Evolutionary conservation across 75 land plant genomes (phyloP), one percentile per base, ranked within the genome.

Genomic region (Cunninghamia lanceolata): DNA sequence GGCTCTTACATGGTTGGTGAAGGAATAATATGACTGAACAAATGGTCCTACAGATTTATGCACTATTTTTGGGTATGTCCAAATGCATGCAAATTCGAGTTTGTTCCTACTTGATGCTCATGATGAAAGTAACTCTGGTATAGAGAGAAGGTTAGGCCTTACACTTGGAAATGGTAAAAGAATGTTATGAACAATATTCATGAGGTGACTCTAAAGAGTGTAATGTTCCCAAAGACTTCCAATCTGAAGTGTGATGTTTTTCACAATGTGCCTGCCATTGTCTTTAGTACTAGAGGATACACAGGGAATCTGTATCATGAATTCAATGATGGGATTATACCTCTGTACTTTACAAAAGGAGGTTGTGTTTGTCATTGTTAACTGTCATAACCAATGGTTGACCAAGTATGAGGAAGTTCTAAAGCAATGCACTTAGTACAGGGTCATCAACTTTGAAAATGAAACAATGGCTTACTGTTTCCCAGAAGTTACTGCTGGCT

Each of bases 321-420:
- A 42, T 91, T 94, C 78, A 28, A 89, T 81, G 94, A 94, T 56
- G 95, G 94, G 25, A 88, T 92, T 30, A 88, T 94, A 54, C 94
- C 95, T 32, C 89, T 94, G 54, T 94, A 79, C 76, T 88, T 94
- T 84, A 92, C 94, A 47, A 70, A 71, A 83, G 34, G 89, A 90
- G 74, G 50, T 90, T 32, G 95, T 95, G 53, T 91, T 95, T 54
- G 88, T 95, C 14, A 90, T 94, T 25, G 88, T 91, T 45, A 93
- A 95, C 56, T 93, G 90, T 83, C 97, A 93, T 36, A 73, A 84
- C 50, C 94, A 95, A 96, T 95, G 99, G 99, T 32, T 89, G 66
- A 88, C 76, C 34, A 97, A 95, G 89, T 97, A 97, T 87, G 86
- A 82, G 0, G 91, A 95, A 34, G 85, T 97, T 32, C 70, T 97